Percentiles rank a stretch among this genome's conserved stretches.
These are phyloP conservation scores for Penicillium brevicompactum DNA, from an alignment of 2,329 filamentous ascomycete genomes.

Conservation along the genomic window DNA sequence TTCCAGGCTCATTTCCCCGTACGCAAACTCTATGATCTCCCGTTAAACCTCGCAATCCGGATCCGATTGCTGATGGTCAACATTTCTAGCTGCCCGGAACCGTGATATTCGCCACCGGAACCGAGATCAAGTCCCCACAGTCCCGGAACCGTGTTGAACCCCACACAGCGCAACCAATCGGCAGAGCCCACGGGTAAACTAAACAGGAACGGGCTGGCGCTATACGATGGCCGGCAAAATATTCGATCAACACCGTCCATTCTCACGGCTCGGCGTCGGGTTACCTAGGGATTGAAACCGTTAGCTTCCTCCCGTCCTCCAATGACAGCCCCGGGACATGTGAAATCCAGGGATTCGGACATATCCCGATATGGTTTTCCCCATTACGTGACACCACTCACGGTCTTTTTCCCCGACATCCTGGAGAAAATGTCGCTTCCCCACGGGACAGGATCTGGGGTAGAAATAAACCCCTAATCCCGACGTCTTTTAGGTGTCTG, in stretches of 20 bases:
- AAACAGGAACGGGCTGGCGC: background rate
- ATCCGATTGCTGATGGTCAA: background rate
- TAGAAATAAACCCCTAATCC: constrained; percentile 16
- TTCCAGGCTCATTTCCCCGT: no score
- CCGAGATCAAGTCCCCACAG: constrained; percentile 1
- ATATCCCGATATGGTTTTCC: background rate
- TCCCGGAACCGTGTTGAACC: constrained; percentile 1
- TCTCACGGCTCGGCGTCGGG: background rate
- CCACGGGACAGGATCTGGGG: constrained; percentile 16
- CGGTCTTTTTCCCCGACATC: constrained; percentile 1
- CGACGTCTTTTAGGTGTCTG: background rate
- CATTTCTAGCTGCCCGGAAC: background rate
- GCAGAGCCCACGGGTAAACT: background rate
- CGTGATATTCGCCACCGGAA: constrained; percentile 9
- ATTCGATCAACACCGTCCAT: background rate
- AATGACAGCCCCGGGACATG: background rate
- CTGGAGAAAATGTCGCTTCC: constrained; percentile 18
- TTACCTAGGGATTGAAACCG: background rate
- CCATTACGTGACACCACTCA: background rate
- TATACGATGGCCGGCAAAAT: background rate
- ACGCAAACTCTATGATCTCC: no score
- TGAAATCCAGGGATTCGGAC: background rate
- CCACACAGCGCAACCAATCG: background rate
- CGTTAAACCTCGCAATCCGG: background rate
- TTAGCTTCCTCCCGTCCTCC: background rate